A percentile compares a stretch with the other conserved stretches of the same genome.
phyloP scores from a whole-genome alignment of 1,284 basidiomycete genomes.

The Anthracocystis setariae region DNA sequence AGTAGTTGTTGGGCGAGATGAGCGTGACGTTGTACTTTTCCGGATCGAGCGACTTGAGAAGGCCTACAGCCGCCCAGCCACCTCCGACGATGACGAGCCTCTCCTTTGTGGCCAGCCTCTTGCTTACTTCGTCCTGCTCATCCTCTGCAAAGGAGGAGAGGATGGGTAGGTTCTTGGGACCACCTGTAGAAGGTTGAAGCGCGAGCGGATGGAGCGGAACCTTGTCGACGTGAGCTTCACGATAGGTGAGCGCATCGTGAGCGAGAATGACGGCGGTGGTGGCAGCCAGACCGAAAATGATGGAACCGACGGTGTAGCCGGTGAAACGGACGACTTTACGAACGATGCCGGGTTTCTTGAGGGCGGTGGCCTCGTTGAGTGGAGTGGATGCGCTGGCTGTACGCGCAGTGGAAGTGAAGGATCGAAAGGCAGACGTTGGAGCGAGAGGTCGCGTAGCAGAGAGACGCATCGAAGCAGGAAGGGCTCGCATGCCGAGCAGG shows the following conservation, averaged over 20 bases:
- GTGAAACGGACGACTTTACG: slow-evolving; percentile 25
- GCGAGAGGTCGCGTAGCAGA: not conserved
- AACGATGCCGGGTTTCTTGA: slow-evolving; percentile 22
- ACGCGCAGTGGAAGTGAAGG: slow-evolving; percentile 13
- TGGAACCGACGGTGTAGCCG: slow-evolving; percentile 44
- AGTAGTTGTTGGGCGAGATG: slow-evolving; percentile 66
- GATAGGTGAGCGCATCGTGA: slow-evolving; percentile 61
- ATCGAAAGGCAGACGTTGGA: slow-evolving; percentile 1
- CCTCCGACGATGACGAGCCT: slow-evolving; percentile 66
- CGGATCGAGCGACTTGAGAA: slow-evolving; percentile 59
- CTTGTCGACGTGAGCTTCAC: slow-evolving; percentile 53
- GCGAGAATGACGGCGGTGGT: slow-evolving; percentile 51
- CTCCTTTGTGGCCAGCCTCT: slow-evolving; percentile 52
- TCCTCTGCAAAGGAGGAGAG: slow-evolving; percentile 49
- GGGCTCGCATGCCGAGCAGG: slow-evolving; percentile 6
- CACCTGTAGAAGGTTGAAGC: slow-evolving; percentile 52
- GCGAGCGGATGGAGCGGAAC: slow-evolving; percentile 53
- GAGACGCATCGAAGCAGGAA: not conserved
- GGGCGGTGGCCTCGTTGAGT: slow-evolving; percentile 25
- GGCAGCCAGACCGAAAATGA: slow-evolving; percentile 55
- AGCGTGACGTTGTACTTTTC: slow-evolving; percentile 65
- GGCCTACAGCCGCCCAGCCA: slow-evolving; percentile 65
- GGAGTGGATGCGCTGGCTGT: slow-evolving; percentile 20
- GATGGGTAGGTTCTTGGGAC: slow-evolving; percentile 64
- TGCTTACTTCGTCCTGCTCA: slow-evolving; percentile 42